Base-by-base conservation (phyloP, 2,329 filamentous ascomycete genomes). In the Chaetoscypha palmicola region DNA sequence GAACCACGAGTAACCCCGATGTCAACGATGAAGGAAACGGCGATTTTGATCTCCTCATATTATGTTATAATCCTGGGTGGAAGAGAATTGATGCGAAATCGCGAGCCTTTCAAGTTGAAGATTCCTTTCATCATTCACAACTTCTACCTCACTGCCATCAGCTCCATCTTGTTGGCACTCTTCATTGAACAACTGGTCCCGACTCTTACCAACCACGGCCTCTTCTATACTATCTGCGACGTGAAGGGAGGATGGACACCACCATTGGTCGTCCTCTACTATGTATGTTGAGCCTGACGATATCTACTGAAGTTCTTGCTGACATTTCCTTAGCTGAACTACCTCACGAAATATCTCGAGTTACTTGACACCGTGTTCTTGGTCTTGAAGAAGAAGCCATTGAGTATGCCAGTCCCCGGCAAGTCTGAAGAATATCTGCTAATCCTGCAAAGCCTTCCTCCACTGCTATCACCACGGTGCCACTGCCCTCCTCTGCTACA, bases 381-480 rank as follows among this genome's bases (percentile, higher is more conserved):
- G 45, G 92, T 96, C 73, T 79, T 97, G 66, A 97, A 97, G 83
- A 97, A 97, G 83, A 97, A 97, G 83, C 91, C 91, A 43, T 71
- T 96, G 65, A 96, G 79, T 83, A 74, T 54, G 76, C 59, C 19
- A 23, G 32, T 3, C 17, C 23, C 16, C 14, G 3, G 3, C n/a
- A n/a, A n/a, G n/a, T n/a, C n/a, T n/a, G n/a, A n/a, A n/a, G 24
- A 38, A 45, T 31, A 37, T 41, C n/a, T 49, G 56, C 64, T 69
- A 61, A 68, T 52, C 33, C 4, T 12, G 10, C 31, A 24, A 51
- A 81, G 76, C 92, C 62, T 97, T 97, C 82, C 86, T 97, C 57
- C 91, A 97, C 78, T 95, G 88, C 72, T 97, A 97, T 72, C 91
- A 97, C 76, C 91, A 97, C 67, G 91, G 91, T 63, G 91, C 91